These are phyloP conservation scores for Symbiodinium pilosum DNA, from an alignment of 73 alveolate genomes.

Conservation along the genomic window DNA sequence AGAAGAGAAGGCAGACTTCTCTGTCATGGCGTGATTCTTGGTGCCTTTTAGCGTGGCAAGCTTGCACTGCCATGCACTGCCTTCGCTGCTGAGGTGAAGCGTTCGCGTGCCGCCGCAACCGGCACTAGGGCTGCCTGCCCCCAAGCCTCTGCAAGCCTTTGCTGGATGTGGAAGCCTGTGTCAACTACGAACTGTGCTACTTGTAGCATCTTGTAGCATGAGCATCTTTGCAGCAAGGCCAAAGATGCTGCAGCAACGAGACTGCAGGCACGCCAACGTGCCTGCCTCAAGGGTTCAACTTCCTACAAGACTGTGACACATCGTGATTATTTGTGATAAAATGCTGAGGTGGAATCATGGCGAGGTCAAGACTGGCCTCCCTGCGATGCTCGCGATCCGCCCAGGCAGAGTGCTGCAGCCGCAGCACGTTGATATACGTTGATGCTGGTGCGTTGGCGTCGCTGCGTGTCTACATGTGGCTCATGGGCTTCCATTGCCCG, in stretches of 20 bases:
- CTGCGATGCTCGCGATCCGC: neutral
- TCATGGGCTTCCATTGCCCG: no score
- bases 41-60: no score
- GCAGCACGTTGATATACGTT: no score
- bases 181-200: no score
- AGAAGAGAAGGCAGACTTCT: slow-evolving; percentile 5
- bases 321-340: neutral
- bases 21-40: slow-evolving; percentile 7
- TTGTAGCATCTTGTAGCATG: no score
- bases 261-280: slow-evolving; percentile 72
- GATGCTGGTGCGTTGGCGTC: no score
- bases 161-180: neutral
- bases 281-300: neutral
- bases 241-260: slow-evolving; percentile 65
- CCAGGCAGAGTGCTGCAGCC: neutral
- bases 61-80: neutral
- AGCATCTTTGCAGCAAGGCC: no score
- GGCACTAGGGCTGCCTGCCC: neutral
- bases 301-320: neutral
- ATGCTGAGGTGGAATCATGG: slow-evolving; percentile 72
- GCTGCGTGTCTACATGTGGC: neutral
- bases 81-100: neutral
- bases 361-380: slow-evolving; percentile 38
- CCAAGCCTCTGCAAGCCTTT: neutral
- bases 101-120: neutral